Conservation (phyloP, 257 asterid genomes). For the Fraxinus anomala region DNA sequence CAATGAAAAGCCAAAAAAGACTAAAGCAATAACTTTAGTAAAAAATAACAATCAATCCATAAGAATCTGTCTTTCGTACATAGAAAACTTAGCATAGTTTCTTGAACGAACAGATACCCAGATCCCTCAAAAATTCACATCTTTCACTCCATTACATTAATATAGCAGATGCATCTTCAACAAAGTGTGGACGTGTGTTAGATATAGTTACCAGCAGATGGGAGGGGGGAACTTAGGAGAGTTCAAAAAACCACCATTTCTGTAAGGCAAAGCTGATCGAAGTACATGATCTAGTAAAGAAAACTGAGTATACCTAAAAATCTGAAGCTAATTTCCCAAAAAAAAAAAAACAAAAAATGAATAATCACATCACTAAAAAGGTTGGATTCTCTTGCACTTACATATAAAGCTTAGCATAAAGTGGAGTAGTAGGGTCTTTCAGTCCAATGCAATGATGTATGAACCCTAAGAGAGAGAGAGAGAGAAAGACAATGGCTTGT, state of each 20-base stretch:
- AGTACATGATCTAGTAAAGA: not conserved
- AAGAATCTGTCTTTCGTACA: not conserved
- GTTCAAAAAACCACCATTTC: not conserved
- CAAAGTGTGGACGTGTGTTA: not conserved
- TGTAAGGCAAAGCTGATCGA: not conserved
- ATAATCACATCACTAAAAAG: not conserved
- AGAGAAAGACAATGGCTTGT: not conserved
- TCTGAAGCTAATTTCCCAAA: not conserved
- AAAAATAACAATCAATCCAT: not conserved
- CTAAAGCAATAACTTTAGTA: not conserved
- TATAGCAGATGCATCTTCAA: not conserved
- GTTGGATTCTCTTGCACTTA: not conserved
- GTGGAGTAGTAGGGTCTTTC: not conserved
- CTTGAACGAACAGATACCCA: not conserved
- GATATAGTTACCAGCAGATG: not conserved
- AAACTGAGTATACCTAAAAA: not conserved
- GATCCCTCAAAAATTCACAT: not conserved
- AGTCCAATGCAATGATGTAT: slow-evolving; percentile 30
- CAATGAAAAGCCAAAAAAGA: not conserved
- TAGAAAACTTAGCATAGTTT: not conserved
- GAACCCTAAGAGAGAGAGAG: slow-evolving; percentile 51
- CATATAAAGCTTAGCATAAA: not conserved
- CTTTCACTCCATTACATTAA: not conserved
- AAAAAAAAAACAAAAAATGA: not conserved
- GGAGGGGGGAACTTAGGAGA: not conserved